Base-by-base conservation (phyloP, 2,329 filamentous ascomycete species). In the Colletotrichum higginsianum region DNA sequence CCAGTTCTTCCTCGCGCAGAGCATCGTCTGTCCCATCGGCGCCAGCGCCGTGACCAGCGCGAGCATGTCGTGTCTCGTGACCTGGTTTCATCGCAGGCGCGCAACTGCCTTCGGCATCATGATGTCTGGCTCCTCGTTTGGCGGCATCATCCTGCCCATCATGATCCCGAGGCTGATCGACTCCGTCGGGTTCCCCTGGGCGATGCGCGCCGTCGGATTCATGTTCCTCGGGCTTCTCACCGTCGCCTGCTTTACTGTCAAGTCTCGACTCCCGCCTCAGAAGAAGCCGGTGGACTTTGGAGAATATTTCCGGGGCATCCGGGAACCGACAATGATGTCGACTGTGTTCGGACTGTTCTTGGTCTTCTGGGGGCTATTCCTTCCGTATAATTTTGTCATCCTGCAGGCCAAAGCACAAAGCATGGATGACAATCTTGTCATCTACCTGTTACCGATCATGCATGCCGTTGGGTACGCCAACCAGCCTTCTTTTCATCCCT, bases 101-200 rank as follows among this genome's bases (percentile, higher is more conserved):
- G 87, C 85, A 18, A 80, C 85, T 26, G 88, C 88, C 12, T 84
- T 88, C 23, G 88, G 88, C 12, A 80, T 90, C 67, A 83, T 85
- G 74, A 85, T 86, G 4, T 83, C 86, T 0, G 88, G 89, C 2
- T 87, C 86, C 0, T 87, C 86, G 4, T 75, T 89, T 4, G 89
- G 88, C 1, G 88, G 88, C 38, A 81, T 86, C 61, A 82, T 89
- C 9, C 89, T 93, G 67, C 80, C 92, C 55, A 90, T 93, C 72
- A 85, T 93, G 71, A 86, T 83, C 62, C 81, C 89, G 66, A 83
- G 88, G 71, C 82, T 92, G 73, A 86, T 88, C 46, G 83, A 83
- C 26, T 21, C 63, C 1, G 77, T 85, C 30, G 84, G 84, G 0
- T 86, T 85, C 72, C 81, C 80, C 11, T 87, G 86, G 86, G 83